Evolutionary conservation across 805 yeast species (phyloP), one percentile per base, ranked within the genome.

Genomic region (Dipodascus albidus): DNA sequence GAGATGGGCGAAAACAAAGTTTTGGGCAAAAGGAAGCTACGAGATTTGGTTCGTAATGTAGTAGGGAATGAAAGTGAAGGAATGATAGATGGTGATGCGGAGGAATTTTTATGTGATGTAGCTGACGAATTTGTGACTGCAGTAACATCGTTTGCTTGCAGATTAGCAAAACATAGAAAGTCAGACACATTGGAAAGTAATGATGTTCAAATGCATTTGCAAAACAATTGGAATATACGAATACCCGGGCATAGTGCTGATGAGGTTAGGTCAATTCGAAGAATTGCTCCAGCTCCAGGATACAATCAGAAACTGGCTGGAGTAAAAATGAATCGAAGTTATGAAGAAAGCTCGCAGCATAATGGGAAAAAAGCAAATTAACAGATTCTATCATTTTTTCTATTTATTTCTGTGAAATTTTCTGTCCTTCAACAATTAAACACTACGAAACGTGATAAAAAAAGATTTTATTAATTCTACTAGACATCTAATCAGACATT

Each of bases 51-150:
- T 3, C 80, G 82, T 63, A 80, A 87, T 1, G 86, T 70, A 1
- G 62, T 66, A 17, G 74, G 74, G 21, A 96, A 96, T 47, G 97
- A 91, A 64, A 85, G 91, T 17, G 95, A 89, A 62, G 82, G 95
- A 3, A 77, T 78, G 2, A 85, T 93, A 54, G 99, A 91, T 67
- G 98, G 97, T 23, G 97, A 93, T 68, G 76, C 90, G 57, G 96
- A 90, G 67, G 98, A 91, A 60, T 71, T 93, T 42, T 70, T 93
- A 35, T 73, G 93, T 48, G 99, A 93, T 67, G 71, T 93, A 50
- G 97, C 99, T 0, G 99, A 93, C 68, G 98, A 93, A 64, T 93
- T 93, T 64, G 93, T 93, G 15, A 79, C 85, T 4, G 83, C 87
- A 50, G 96, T 95, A 1, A 89, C 97, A 0, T 75, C 88, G 1